phyloP scores from a whole-genome alignment of 805 yeast genomes.

The Candida sithepensis region DNA sequence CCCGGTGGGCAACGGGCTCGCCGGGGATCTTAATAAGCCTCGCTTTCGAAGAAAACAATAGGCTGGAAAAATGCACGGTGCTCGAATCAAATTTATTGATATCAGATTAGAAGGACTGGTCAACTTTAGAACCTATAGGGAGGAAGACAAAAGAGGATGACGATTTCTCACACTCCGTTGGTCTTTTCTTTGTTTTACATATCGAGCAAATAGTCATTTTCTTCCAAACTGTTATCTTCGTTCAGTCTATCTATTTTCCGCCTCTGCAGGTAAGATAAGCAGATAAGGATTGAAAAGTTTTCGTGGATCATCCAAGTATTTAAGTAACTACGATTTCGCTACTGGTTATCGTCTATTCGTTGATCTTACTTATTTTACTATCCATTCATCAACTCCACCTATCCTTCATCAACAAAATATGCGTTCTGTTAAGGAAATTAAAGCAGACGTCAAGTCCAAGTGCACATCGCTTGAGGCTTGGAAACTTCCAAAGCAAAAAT shows the following conservation, averaged over 20 bases:
- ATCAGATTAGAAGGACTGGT: not conserved
- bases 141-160: not conserved
- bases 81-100: not conserved
- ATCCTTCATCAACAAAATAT: slow-evolving; percentile 1
- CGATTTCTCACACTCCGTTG: not conserved
- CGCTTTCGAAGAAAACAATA: not conserved
- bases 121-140: not conserved
- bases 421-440: slow-evolving; percentile 4
- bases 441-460: slow-evolving; percentile 5
- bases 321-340: not conserved
- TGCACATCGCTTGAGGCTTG: slow-evolving; percentile 7
- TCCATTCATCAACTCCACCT: not conserved
- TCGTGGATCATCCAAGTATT: not conserved
- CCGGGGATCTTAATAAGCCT: not conserved
- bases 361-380: not conserved
- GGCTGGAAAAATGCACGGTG: too few relatives aligned
- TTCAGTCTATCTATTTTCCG: too few relatives aligned
- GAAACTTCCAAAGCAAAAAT: slow-evolving; percentile 14
- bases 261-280: not conserved
- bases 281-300: not conserved
- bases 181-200: not conserved
- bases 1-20: not conserved
- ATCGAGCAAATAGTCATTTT: too few relatives aligned
- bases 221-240: too few relatives aligned
- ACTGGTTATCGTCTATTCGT: not conserved